These are phyloP conservation scores for Fusarium fracticaudum DNA, from an alignment of 2,329 filamentous ascomycete species.

Conservation along the genomic window DNA sequence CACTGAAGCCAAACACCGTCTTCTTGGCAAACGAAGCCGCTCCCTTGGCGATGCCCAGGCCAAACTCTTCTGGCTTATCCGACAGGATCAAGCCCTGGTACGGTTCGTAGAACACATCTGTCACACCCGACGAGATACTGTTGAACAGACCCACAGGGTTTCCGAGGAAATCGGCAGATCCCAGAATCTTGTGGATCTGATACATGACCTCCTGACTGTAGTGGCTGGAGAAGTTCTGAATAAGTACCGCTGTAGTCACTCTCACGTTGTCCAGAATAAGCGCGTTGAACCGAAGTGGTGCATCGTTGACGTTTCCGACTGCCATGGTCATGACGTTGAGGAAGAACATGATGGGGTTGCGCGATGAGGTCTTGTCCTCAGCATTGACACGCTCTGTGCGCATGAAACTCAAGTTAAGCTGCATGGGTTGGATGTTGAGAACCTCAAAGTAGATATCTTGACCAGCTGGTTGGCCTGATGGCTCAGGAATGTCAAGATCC, in stretches of 20 bases:
- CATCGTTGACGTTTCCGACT: constrained; percentile 98
- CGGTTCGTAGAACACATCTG: constrained; percentile 98
- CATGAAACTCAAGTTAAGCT: constrained; percentile 96
- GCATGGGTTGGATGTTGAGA: constrained; percentile 97
- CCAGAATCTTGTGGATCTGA: constrained; percentile 96
- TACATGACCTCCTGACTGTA: constrained; percentile 97
- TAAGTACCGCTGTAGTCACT: constrained; percentile 84
- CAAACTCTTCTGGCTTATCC: constrained; percentile 93
- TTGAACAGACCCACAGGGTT: constrained; percentile 98
- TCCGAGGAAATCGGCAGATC: constrained; percentile 95
- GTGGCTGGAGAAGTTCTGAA: constrained; percentile 89
- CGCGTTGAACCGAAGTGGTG: constrained; percentile 91
- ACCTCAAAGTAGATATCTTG: constrained; percentile 99
- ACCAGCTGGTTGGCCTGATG: constrained; percentile 81
- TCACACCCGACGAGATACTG: constrained; percentile 95
- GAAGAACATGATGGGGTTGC: constrained; percentile 97
- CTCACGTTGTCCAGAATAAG: constrained; percentile 95
- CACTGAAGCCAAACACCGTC: constrained; percentile 95
- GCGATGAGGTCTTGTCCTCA: constrained; percentile 89
- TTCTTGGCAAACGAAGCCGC: constrained; percentile 98
- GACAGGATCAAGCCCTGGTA: constrained; percentile 98
- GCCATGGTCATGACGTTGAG: constrained; percentile 99
- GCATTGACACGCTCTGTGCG: constrained; percentile 96
- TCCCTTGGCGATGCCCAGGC: constrained; percentile 93
- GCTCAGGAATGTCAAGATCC: constrained; percentile 89